A percentile compares a stretch with the other conserved stretches of the same genome.
Conservation (phyloP, 257 asterid species). For the Phtheirospermum japonicum region DNA sequence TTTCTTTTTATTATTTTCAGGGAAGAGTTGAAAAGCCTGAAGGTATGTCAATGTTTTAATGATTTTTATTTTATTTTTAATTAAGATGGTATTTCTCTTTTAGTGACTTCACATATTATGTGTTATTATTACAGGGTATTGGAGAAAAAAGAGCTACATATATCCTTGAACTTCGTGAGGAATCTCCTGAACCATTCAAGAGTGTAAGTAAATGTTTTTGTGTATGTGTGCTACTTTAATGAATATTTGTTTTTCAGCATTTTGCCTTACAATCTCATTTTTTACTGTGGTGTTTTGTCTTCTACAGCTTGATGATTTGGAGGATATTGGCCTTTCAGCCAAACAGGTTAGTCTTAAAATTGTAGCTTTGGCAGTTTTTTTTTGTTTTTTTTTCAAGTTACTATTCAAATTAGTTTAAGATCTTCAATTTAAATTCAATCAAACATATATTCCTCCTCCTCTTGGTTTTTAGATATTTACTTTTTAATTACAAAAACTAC, state of each 20-base stretch:
- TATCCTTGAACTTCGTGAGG: constrained; percentile 72
- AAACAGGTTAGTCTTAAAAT: constrained; percentile 55
- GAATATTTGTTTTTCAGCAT: no score
- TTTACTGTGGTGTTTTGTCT: background rate
- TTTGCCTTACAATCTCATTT: background rate
- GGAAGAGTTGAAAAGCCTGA: constrained; percentile 67
- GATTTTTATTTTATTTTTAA: constrained; percentile 3
- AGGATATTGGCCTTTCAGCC: constrained; percentile 70
- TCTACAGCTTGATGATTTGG: constrained; percentile 77
- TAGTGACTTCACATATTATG: background rate
- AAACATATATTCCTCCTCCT: background rate
- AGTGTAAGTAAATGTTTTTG: constrained; percentile 37
- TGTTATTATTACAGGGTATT: constrained; percentile 51
- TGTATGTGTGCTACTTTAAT: no score
- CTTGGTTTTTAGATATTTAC: background rate
- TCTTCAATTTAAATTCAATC: no score
- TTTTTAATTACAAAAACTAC: background rate
- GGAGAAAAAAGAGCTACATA: constrained; percentile 81
- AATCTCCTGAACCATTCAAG: constrained; percentile 79
- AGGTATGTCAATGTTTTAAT: constrained; percentile 39
- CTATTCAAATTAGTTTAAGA: no score
- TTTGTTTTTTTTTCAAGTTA: background rate
- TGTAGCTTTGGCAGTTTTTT: background rate
- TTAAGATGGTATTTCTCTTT: background rate
- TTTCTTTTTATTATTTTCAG: constrained; percentile 37